Percentiles rank a stretch among this genome's conserved stretches.
These are phyloP conservation scores for Ophiosphaerella herpotricha DNA, from an alignment of 2,329 filamentous ascomycete species.

Conservation along the genomic window DNA sequence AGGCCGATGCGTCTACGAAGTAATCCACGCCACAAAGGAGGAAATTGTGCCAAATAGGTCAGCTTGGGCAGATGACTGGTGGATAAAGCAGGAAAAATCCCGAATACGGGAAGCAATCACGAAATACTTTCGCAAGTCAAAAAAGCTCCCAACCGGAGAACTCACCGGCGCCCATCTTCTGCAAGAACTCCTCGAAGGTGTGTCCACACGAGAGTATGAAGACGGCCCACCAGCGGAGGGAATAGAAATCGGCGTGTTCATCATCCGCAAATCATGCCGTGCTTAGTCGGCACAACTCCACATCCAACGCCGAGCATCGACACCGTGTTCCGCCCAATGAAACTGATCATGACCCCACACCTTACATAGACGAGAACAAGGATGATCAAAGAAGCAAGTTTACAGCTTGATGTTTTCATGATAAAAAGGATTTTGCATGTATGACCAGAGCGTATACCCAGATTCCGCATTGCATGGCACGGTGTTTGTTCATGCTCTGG, in stretches of 20 bases:
- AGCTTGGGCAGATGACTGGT: slow-evolving; percentile 65
- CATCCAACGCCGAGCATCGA: neutral
- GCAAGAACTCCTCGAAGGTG: slow-evolving; percentile 62
- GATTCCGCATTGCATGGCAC: slow-evolving; percentile 21
- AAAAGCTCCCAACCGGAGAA: slow-evolving; percentile 49
- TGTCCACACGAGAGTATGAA: slow-evolving; percentile 57
- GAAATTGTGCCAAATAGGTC: slow-evolving; percentile 56
- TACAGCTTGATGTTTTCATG: slow-evolving; percentile 3
- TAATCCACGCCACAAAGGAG: slow-evolving; percentile 58
- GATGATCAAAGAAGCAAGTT: neutral
- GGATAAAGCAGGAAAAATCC: slow-evolving; percentile 66
- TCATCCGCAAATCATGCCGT: slow-evolving; percentile 43
- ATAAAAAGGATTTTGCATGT: neutral
- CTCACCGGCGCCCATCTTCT: slow-evolving; percentile 61
- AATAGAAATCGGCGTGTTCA: slow-evolving; percentile 55
- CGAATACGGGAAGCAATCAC: slow-evolving; percentile 59
- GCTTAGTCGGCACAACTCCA: slow-evolving; percentile 8
- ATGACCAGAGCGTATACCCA: slow-evolving; percentile 5
- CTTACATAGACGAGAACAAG: neutral
- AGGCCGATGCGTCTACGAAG: slow-evolving; percentile 45
- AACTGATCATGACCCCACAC: neutral
- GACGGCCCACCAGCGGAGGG: slow-evolving; percentile 50
- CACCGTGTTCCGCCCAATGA: slow-evolving; percentile 1
- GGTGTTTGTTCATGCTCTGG: slow-evolving; percentile 12
- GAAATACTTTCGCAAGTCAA: slow-evolving; percentile 51